Evolutionary conservation across 2,329 filamentous ascomycete species (phyloP).

Genomic region (Penicillium occitanis): DNA sequence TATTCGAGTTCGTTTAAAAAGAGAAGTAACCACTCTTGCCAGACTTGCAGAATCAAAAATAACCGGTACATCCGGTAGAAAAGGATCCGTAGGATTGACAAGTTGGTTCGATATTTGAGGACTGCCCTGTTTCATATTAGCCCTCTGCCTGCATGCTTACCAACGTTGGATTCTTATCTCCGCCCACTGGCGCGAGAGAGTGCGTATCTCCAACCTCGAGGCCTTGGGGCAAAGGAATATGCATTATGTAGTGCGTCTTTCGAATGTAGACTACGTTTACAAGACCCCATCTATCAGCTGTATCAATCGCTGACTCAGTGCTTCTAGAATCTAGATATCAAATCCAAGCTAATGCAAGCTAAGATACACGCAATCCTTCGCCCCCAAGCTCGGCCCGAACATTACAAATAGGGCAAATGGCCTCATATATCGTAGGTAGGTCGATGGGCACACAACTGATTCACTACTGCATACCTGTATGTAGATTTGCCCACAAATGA

Average conservation of each 20-base stretch:
- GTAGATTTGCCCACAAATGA: background rate
- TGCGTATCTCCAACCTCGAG: background rate
- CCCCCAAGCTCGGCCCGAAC: background rate
- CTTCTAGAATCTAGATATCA: background rate
- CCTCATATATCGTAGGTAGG: background rate
- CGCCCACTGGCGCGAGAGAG: background rate
- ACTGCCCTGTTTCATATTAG: background rate
- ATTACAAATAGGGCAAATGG: background rate
- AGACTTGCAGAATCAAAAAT: background rate
- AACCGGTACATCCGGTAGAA: background rate
- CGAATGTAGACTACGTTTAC: background rate
- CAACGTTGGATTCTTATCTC: background rate
- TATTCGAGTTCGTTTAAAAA: background rate
- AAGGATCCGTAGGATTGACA: background rate
- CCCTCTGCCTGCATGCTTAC: background rate
- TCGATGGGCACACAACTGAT: background rate
- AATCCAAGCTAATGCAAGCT: background rate
- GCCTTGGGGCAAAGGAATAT: background rate
- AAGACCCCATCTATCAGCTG: background rate
- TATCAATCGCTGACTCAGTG: background rate
- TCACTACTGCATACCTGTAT: background rate
- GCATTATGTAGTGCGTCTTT: background rate
- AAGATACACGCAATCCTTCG: background rate
- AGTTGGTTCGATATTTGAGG: background rate
- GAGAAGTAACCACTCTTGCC: background rate